Percentiles rank a stretch among this genome's conserved stretches.
Conservation (phyloP, 2,329 filamentous ascomycete species). For the Trichophyton verrucosum region DNA sequence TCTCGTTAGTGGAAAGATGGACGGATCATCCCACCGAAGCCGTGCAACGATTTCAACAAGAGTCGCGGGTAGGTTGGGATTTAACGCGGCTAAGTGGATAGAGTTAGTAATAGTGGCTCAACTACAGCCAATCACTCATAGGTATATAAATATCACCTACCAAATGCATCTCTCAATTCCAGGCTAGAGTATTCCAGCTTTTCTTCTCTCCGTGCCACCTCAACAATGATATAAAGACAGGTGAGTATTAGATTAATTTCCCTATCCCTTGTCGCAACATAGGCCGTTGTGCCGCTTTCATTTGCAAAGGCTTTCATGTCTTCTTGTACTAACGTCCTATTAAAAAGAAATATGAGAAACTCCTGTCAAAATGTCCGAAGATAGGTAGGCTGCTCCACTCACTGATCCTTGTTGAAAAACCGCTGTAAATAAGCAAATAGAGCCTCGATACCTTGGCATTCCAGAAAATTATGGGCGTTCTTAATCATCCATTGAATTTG, state of each 20-base stretch:
- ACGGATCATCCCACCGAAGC: conserved; percentile 55
- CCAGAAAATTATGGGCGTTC: conserved; percentile 28
- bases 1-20: conserved; percentile 47
- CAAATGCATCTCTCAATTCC: conserved; percentile 10
- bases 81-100: conserved; percentile 40
- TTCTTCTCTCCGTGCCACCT: conserved; percentile 30
- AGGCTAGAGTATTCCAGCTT: conserved; percentile 5
- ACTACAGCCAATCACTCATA: conserved; percentile 9
- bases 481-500: conserved; percentile 38
- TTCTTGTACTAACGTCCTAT: conserved; percentile 1
- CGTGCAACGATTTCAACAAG: conserved; percentile 58
- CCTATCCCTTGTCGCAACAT: conserved; percentile 26
- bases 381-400: neutral
- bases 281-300: conserved; percentile 24
- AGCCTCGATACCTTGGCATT: conserved; percentile 25
- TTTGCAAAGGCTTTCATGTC: conserved; percentile 17
- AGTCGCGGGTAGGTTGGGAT: conserved; percentile 58
- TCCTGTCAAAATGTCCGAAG: neutral
- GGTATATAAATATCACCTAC: conserved; percentile 7
- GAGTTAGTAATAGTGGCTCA: conserved; percentile 16
- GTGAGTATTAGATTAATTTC: conserved; percentile 34
- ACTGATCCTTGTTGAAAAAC: conserved; percentile 29
- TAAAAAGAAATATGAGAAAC: neutral
- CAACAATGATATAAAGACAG: conserved; percentile 31
- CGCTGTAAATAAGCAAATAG: conserved; percentile 28